phyloP scores from a whole-genome alignment of 225 moss, liverwort and hornwort species.

The Sphagnum tenellum region DNA sequence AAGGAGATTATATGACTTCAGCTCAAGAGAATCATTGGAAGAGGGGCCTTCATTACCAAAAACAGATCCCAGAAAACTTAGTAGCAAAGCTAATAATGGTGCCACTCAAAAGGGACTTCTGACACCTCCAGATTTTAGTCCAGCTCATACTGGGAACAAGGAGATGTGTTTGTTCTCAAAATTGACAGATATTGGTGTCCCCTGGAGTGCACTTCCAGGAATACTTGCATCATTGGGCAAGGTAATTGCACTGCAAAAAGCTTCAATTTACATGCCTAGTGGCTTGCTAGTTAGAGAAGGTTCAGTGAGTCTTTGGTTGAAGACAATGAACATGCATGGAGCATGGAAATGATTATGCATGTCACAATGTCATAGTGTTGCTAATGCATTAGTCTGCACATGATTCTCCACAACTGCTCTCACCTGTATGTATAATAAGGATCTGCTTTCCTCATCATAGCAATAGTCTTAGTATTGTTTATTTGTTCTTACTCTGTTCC shows the following conservation, averaged over 20 bases:
- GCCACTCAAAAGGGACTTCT: not conserved
- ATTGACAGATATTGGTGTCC: conserved; percentile 45
- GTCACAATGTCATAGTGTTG: too few species aligned
- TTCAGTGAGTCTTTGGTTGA: too few species aligned
- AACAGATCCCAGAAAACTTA: conserved; percentile 25
- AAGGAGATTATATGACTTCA: conserved; percentile 29
- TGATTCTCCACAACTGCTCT: too few species aligned
- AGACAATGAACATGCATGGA: too few species aligned
- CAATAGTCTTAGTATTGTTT: too few species aligned
- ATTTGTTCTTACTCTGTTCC: too few species aligned
- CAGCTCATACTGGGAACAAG: conserved; percentile 6
- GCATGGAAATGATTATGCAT: too few species aligned
- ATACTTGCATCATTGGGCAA: conserved; percentile 27
- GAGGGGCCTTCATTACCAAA: conserved; percentile 24
- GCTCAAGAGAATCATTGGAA: conserved; percentile 12
- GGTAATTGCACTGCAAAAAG: conserved; percentile 6
- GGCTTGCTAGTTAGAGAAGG: too few species aligned
- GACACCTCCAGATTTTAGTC: not conserved
- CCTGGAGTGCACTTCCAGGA: conserved; percentile 32
- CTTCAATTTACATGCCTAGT: too few species aligned
- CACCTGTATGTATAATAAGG: too few species aligned
- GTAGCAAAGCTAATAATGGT: conserved; percentile 8
- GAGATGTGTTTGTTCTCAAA: conserved; percentile 19
- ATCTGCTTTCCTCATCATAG: too few species aligned
- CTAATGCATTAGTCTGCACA: too few species aligned